Evolutionary conservation across 805 yeast species (phyloP), one percentile per base, ranked within the genome.

Genomic region (Pichia deserticola): DNA sequence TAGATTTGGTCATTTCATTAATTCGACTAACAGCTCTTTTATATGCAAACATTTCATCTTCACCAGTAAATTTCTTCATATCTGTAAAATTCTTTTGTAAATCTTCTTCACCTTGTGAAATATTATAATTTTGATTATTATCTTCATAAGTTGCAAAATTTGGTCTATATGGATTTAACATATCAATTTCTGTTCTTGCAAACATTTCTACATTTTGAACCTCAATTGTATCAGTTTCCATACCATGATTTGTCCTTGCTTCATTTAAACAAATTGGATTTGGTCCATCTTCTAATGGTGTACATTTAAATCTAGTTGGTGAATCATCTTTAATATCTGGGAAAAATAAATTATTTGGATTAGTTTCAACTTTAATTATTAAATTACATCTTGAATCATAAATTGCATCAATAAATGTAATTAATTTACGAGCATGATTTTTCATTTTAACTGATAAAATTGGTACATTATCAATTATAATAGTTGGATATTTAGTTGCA

Each of bases 41-140:
- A 58, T 76, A 84, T 4, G 90, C 89, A 65, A 84, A 84, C 65
- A 74, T 75, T 60, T 84, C 90, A 63, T 84, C 90, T 57, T 84
- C 88, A 28, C 90, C 90, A 0, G 89, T 84, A 57, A 84, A 84
- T 9, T 81, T 79, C 10, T 70, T 68, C 20, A 74, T 61, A 46
- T 80, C 72, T 12, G 75, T 69, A 55, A 72, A 79, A 56, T 79
- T 70, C 10, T 65, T 65, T 29, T 56, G 51, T 37, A 62, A 48
- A 20, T 55, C 57, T 8, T 45, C 50, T 6, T 53, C 47, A 32
- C 50, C 52, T 10, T 42, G 37, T 41, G 13, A 53, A 50, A 54
- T 64, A 49, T 61, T 57, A 40, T 60, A 73, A 15, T 63, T 66
- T 42, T 67, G 65, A 40, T 60, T 62, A 29, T 71, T 73, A 50